Evolutionary conservation across 2,329 filamentous ascomycete species (phyloP).

Genomic region (Colletotrichum musae): DNA sequence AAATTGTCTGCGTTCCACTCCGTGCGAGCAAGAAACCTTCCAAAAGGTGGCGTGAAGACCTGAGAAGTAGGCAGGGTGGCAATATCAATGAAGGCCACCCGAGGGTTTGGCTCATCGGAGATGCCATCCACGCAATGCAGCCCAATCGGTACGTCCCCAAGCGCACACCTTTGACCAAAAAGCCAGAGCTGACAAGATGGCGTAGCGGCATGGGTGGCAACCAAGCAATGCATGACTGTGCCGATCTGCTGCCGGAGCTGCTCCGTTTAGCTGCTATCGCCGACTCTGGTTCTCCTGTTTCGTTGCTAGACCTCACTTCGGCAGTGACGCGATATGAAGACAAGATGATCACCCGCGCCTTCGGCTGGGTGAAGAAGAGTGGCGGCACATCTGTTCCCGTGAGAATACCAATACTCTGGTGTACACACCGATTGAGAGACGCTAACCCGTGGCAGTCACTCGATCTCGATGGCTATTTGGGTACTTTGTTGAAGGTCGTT

Average conservation of each 20-base stretch:
- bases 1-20: no score
- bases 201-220: conserved; percentile 1
- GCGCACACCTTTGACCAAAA: accelerated
- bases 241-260: not conserved
- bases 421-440: no score
- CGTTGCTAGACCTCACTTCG: not conserved
- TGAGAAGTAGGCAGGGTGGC: no score
- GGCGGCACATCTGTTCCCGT: not conserved
- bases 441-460: no score
- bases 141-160: not conserved
- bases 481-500: no score
- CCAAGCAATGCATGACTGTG: conserved; percentile 8
- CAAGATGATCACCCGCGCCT: not conserved
- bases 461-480: no score
- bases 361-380: conserved; percentile 3
- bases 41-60: no score
- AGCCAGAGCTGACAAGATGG: not conserved
- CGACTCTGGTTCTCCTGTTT: accelerated
- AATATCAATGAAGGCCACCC: not conserved
- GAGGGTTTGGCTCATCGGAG: conserved; percentile 1
- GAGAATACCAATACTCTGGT: no score
- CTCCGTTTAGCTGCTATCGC: not conserved
- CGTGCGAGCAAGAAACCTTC: no score
- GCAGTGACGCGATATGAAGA: not conserved
- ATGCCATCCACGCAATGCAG: conserved; percentile 7